phyloP scores from a whole-genome alignment of 495 filamentous ascomycete genomes.

The Pyronema omphalodes region DNA sequence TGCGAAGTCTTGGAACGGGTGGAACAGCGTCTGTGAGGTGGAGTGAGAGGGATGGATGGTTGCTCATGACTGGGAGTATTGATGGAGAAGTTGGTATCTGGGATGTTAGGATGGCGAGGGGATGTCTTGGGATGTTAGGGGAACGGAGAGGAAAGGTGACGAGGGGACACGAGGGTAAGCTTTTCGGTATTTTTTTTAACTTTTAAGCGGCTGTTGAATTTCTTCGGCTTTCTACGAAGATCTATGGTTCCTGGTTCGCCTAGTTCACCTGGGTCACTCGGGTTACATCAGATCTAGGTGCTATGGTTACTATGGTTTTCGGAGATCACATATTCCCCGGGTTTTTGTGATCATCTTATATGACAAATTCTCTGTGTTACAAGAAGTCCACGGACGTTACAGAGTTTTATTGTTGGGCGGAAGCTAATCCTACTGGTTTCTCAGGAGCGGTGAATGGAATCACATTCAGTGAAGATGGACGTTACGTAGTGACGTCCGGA shows the following conservation, averaged over 20 bases:
- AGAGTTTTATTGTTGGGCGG: too few species aligned
- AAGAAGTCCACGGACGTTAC: too few species aligned
- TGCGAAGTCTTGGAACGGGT: slow-evolving; percentile 48
- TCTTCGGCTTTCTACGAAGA: too few species aligned
- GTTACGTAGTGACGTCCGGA: slow-evolving; percentile 54
- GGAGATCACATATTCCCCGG: too few species aligned
- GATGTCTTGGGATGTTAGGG: slow-evolving; percentile 49
- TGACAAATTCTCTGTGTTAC: too few species aligned
- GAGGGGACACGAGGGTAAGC: background rate
- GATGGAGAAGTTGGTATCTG: slow-evolving; percentile 70
- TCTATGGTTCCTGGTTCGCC: too few species aligned
- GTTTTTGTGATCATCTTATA: too few species aligned
- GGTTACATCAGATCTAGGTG: too few species aligned
- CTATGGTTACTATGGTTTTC: too few species aligned
- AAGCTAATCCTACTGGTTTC: slow-evolving; percentile 45
- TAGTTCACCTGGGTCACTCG: too few species aligned
- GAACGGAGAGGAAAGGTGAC: background rate
- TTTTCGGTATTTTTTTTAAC: background rate
- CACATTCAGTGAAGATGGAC: slow-evolving; percentile 62
- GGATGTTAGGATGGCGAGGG: slow-evolving; percentile 59
- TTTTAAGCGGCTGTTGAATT: background rate
- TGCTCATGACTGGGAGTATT: slow-evolving; percentile 56
- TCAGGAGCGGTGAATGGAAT: slow-evolving; percentile 63
- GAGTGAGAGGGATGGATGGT: slow-evolving; percentile 58
- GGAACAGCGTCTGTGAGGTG: slow-evolving; percentile 57